phyloP scores from a whole-genome alignment of 2,329 filamentous ascomycete genomes.

The Rhinocladiella mackenziei region DNA sequence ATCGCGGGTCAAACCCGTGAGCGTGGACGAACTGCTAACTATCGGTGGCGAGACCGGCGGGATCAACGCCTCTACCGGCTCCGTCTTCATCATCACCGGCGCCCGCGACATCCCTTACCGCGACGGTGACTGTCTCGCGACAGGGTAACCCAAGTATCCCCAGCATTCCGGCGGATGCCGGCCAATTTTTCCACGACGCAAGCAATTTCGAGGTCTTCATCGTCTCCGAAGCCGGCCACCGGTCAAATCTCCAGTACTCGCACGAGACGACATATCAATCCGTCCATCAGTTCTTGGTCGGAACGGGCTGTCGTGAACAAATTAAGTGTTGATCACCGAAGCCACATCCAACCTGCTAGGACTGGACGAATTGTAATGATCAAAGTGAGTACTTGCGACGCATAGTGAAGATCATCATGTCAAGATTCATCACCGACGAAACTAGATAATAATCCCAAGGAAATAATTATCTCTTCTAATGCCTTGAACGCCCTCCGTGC shows the following conservation, averaged over 20 bases:
- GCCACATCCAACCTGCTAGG: no score
- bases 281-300: constrained; percentile 16
- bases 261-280: constrained; percentile 38
- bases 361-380: no score
- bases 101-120: constrained; percentile 54
- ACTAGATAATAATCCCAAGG: no score
- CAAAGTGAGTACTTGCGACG: no score
- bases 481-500: no score
- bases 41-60: constrained; percentile 41
- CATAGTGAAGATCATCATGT: no score
- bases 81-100: constrained; percentile 59
- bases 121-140: constrained; percentile 56
- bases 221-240: constrained; percentile 51
- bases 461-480: no score
- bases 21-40: constrained; percentile 58
- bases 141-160: constrained; percentile 37
- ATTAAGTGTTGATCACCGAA: no score
- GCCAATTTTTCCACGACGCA: constrained; percentile 44
- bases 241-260: constrained; percentile 48
- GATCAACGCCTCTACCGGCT: constrained; percentile 45
- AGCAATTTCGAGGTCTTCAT: constrained; percentile 52
- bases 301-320: no score
- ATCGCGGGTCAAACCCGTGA: constrained; percentile 53
- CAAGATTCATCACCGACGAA: no score
- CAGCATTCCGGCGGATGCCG: constrained; percentile 46